These are phyloP conservation scores for Xylaria longipes DNA, from an alignment of 495 filamentous ascomycete species.

Conservation along the genomic window DNA sequence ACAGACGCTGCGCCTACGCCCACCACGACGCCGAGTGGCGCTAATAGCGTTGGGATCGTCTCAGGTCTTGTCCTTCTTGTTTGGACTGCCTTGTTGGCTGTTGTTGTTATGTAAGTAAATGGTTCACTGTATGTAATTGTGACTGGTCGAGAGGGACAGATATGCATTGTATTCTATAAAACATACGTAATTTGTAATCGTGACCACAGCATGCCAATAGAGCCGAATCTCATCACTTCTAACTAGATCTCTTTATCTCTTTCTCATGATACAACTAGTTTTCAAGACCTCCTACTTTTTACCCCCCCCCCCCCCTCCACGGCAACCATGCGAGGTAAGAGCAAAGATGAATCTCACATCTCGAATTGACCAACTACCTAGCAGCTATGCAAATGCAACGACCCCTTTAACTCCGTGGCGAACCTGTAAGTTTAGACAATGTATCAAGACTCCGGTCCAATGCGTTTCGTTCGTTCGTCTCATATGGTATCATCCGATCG, in stretches of 20 bases:
- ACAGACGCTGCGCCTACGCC: background rate
- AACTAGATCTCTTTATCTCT: too few species aligned
- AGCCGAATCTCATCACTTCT: too few species aligned
- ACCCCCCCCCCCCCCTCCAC: too few species aligned
- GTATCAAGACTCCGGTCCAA: constrained; percentile 23
- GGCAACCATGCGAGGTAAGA: background rate
- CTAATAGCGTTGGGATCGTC: background rate
- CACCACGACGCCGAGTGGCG: background rate
- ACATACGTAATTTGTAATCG: too few species aligned
- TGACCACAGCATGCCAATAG: too few species aligned
- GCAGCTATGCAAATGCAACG: background rate
- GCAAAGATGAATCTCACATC: background rate
- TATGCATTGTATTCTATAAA: too few species aligned
- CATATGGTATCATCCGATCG: constrained; percentile 19
- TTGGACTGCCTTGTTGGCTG: constrained; percentile 21
- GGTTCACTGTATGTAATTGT: too few species aligned
- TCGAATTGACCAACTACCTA: background rate
- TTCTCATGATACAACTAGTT: too few species aligned
- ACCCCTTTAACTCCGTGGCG: background rate
- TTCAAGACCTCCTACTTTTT: too few species aligned
- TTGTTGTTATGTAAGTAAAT: constrained; percentile 12
- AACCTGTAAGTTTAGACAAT: background rate
- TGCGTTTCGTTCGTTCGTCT: constrained; percentile 10
- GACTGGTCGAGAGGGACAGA: too few species aligned
- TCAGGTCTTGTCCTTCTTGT: constrained; percentile 16